Conservation (phyloP, 352 stramenopile species). For the Detonula confervacea region DNA sequence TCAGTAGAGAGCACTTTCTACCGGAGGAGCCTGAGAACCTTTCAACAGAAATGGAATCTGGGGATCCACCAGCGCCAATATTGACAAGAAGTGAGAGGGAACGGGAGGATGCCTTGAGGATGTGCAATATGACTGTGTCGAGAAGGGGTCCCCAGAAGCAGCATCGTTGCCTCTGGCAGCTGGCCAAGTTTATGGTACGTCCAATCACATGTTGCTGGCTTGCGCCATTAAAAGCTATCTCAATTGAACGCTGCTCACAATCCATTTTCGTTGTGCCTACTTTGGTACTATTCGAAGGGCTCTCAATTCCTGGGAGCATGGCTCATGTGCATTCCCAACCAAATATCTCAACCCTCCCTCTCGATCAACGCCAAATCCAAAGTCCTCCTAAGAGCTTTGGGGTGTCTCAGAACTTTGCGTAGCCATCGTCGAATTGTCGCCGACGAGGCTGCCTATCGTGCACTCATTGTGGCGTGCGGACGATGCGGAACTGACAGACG, state of each 20-base stretch:
- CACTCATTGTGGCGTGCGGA: conserved; percentile 81
- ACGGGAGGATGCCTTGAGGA: conserved; percentile 69
- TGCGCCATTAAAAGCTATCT: conserved; percentile 4
- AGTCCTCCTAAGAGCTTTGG: conserved; percentile 77
- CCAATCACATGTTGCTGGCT: neutral
- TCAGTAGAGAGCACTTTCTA: conserved; percentile 65
- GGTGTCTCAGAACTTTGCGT: conserved; percentile 69
- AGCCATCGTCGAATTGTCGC: conserved; percentile 76
- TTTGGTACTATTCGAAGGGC: conserved; percentile 35
- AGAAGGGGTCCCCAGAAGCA: conserved; percentile 71
- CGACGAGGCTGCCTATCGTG: conserved; percentile 81
- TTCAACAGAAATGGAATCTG: conserved; percentile 55
- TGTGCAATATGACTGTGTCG: conserved; percentile 65
- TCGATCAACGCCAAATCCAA: conserved; percentile 68
- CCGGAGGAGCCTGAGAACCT: conserved; percentile 71
- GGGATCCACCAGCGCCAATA: conserved; percentile 56
- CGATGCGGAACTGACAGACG: conserved; percentile 69
- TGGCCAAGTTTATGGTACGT: conserved; percentile 83
- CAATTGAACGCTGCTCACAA: neutral
- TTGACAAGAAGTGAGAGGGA: conserved; percentile 76
- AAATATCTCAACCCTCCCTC: conserved; percentile 66
- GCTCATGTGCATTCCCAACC: conserved; percentile 75
- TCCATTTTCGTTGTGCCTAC: neutral
- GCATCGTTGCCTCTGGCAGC: conserved; percentile 78
- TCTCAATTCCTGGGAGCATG: conserved; percentile 83